Conservation (phyloP, 1,284 basidiomycete genomes). For the Ustilago esculenta region DNA sequence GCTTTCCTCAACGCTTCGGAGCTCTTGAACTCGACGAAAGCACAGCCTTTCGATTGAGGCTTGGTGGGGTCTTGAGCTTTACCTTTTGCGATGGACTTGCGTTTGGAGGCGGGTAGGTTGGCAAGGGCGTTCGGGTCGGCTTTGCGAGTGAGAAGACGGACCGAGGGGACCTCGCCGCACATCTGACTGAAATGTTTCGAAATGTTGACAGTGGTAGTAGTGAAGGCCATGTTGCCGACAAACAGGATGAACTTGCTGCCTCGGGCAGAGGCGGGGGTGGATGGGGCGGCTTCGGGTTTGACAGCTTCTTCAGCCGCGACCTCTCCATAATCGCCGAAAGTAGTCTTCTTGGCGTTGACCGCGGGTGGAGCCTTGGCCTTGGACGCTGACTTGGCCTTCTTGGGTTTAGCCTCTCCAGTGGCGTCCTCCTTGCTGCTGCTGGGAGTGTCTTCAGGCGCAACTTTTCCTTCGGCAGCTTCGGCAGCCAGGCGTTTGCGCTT, state of each 20-base stretch:
- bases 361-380: conserved; percentile 9
- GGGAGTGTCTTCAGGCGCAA: not conserved
- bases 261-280: conserved; percentile 6
- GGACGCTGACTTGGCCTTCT: conserved; percentile 12
- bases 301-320: conserved; percentile 27
- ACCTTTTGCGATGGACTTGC: conserved; percentile 65
- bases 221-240: conserved; percentile 66
- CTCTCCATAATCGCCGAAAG: conserved; percentile 42
- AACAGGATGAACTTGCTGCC: conserved; percentile 59
- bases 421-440: conserved; percentile 4
- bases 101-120: conserved; percentile 58
- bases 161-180: conserved; percentile 61
- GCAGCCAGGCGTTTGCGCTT: conserved; percentile 49
- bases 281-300: not conserved
- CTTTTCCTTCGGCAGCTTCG: conserved; percentile 17
- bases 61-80: conserved; percentile 60
- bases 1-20: conserved; percentile 57
- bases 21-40: conserved; percentile 62
- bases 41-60: conserved; percentile 61
- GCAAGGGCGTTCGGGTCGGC: conserved; percentile 47
- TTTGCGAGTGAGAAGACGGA: conserved; percentile 62
- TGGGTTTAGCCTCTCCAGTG: conserved; percentile 8
- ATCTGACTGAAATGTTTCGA: conserved; percentile 57
- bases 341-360: conserved; percentile 32
- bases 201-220: conserved; percentile 54